Percentiles rank a stretch among this genome's conserved stretches.
Evolutionary conservation across 352 stramenopile genomes (phyloP).

Genomic region (Aphanomyces cochlioides): DNA sequence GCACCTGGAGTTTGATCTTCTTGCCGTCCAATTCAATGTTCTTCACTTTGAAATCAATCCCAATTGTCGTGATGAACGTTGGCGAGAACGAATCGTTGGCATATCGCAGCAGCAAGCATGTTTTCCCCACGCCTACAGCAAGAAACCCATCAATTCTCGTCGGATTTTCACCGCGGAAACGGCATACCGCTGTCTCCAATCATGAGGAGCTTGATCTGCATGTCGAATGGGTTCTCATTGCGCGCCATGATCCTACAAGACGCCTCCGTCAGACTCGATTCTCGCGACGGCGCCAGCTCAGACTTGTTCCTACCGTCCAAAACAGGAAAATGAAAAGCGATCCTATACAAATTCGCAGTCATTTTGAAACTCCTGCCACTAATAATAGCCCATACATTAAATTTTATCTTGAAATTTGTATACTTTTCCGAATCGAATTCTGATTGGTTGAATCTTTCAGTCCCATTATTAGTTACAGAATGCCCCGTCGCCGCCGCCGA

Average conservation of each 20-base stretch:
- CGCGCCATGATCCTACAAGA: conserved; percentile 59
- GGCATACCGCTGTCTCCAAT: conserved; percentile 93
- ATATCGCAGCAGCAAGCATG: conserved; percentile 83
- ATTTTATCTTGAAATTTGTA: conserved; percentile 25
- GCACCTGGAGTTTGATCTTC: conserved; percentile 94
- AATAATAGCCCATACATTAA: neutral
- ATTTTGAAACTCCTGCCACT: conserved; percentile 28
- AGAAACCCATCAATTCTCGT: neutral
- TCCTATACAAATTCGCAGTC: conserved; percentile 28
- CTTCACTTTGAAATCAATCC: conserved; percentile 91
- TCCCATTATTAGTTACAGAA: neutral
- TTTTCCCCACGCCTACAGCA: conserved; percentile 82
- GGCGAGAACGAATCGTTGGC: conserved; percentile 88
- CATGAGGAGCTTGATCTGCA: conserved; percentile 98
- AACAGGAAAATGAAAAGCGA: conserved; percentile 25
- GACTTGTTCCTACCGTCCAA: neutral
- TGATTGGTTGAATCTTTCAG: conserved; percentile 21
- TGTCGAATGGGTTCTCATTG: conserved; percentile 92
- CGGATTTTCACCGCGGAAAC: neutral
- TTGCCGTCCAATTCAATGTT: conserved; percentile 94
- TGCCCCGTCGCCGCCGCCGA: no score
- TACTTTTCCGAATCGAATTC: conserved; percentile 4
- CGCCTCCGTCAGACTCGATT: neutral
- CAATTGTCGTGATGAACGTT: conserved; percentile 89
- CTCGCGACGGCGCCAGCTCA: no score